phyloP scores from a whole-genome alignment of 805 yeast species.

The Saturnispora besseyi region DNA sequence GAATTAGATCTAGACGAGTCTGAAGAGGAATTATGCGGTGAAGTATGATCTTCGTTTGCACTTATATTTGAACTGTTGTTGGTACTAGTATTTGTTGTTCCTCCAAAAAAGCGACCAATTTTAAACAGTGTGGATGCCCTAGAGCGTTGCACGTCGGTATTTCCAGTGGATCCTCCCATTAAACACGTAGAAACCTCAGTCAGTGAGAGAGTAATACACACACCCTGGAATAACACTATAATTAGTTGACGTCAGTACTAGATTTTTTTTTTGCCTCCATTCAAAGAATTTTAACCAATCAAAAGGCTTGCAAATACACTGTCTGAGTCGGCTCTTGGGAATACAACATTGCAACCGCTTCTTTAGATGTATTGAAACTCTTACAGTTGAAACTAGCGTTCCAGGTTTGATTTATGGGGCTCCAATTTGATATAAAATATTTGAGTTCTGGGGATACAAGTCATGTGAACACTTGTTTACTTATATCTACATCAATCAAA shows the following conservation, averaged over 20 bases:
- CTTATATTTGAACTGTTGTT: neutral
- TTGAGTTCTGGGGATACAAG: no score
- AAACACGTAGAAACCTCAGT: neutral
- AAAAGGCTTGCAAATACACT: neutral
- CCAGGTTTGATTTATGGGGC: neutral
- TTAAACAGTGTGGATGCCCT: neutral
- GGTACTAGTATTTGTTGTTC: neutral
- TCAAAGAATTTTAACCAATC: neutral
- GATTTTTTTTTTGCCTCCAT: neutral
- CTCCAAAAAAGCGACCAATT: neutral
- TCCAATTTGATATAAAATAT: no score
- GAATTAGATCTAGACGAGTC: conserved; percentile 4
- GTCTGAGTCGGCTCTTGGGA: neutral
- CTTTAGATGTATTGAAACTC: neutral
- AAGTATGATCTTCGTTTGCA: neutral
- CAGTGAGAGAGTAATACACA: neutral
- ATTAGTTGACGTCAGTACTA: neutral
- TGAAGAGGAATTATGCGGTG: neutral
- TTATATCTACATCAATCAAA: no score
- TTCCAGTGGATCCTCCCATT: neutral
- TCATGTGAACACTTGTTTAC: no score
- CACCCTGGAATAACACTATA: neutral
- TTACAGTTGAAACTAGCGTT: neutral
- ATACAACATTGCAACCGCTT: neutral
- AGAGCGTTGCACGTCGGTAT: neutral